A percentile compares a stretch with the other conserved stretches of the same genome.
These are phyloP conservation scores for Cladophialophora exuberans DNA, from an alignment of 2,329 filamentous ascomycete genomes.

Conservation along the genomic window DNA sequence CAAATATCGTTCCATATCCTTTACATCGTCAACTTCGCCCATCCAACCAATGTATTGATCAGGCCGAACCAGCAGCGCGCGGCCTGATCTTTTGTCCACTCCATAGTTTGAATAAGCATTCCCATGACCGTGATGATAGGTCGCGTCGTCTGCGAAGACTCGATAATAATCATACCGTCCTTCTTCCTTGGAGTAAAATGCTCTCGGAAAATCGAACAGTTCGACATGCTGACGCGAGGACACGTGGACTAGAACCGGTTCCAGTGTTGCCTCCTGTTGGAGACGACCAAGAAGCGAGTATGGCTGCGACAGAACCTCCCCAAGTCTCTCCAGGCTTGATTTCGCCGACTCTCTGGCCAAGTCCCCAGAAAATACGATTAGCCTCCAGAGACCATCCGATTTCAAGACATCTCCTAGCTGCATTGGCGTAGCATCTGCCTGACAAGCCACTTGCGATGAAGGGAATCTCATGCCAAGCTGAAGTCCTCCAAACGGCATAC, in stretches of 20 bases:
- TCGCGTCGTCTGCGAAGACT: conserved; percentile 56
- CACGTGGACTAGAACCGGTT: too few species aligned
- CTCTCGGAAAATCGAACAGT: too few species aligned
- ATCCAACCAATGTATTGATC: conserved; percentile 66
- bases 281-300: conserved; percentile 52
- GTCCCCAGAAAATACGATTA: conserved; percentile 63
- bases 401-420: conserved; percentile 42
- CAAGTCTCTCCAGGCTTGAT: conserved; percentile 51
- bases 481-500: too few species aligned
- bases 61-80: conserved; percentile 63
- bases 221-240: too few species aligned
- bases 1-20: too few species aligned
- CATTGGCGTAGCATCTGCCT: conserved; percentile 42
- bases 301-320: conserved; percentile 44
- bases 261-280: too few species aligned
- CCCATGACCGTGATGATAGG: conserved; percentile 58
- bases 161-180: too few species aligned
- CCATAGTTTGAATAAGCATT: conserved; percentile 58
- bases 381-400: conserved; percentile 42
- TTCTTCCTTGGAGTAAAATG: too few species aligned
- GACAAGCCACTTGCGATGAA: conserved; percentile 40
- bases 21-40: too few species aligned
- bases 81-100: conserved; percentile 58
- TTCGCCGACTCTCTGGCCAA: too few species aligned
- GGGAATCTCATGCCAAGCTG: conserved; percentile 39